Conservation (phyloP, 73 alveolate genomes). For the Tetrahymena thermophila region DNA sequence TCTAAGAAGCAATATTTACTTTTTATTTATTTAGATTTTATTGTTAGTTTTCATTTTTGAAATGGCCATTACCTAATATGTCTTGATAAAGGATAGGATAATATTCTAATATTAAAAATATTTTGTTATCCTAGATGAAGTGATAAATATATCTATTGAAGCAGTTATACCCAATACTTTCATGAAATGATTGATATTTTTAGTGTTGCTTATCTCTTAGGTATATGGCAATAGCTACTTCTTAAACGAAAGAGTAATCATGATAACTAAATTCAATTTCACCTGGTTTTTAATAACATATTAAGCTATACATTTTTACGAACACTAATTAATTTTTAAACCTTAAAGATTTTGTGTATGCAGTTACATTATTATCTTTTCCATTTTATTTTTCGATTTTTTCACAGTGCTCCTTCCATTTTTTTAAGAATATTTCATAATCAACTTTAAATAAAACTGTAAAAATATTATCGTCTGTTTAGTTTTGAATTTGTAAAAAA, state of each 20-base stretch:
- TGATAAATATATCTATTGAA: background rate
- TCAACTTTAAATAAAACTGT: too few relatives aligned
- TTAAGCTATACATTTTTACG: too few relatives aligned
- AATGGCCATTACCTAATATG: background rate
- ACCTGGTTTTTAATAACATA: too few relatives aligned
- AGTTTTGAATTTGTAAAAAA: too few relatives aligned
- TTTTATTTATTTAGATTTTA: too few relatives aligned
- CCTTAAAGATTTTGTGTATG: background rate
- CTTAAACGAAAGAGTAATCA: background rate
- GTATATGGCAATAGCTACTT: background rate
- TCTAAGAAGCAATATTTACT: too few relatives aligned
- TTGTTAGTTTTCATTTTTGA: too few relatives aligned
- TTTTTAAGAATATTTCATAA: background rate
- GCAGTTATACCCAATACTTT: background rate
- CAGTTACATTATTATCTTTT: background rate
- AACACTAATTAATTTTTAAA: background rate
- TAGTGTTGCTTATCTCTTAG: background rate
- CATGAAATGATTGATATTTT: background rate
- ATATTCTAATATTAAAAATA: background rate
- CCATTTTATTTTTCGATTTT: background rate
- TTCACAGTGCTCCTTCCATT: background rate
- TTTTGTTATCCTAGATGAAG: background rate
- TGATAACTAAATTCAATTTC: background rate
- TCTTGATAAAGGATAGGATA: background rate
- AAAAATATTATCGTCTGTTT: background rate